Evolutionary conservation across 768 basidiomycete species (phyloP), one percentile per base, ranked within the genome.

Genomic region (Cystobasidium tubakii): DNA sequence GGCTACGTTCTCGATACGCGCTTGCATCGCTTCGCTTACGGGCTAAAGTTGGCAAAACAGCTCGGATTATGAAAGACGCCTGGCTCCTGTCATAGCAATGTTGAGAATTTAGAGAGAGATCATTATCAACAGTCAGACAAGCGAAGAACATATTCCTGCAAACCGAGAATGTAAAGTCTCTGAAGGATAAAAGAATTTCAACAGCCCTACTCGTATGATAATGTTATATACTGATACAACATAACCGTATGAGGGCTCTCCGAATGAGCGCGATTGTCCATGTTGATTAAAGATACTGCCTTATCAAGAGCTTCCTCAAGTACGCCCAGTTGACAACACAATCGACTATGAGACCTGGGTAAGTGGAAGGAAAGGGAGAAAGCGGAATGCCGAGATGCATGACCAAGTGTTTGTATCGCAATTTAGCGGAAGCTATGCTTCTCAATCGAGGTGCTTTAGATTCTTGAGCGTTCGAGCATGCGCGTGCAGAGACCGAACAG

Each of bases 1-100:
- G 85, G 83, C 6, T 85, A 82, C 76, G 84, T 87, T 0, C 83
- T 92, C 1, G 92, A 94, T 77, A 89, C 91, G 7, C 86, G 87
- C 73, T 82, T 94, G 6, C 86, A 85, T n/a, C 88, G 90, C 80
- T 85, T 91, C 71, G 90, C 88, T 0, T 76, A 73, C 13, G 78
- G 78, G 0, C 64, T 78, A 36, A 67, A 75, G 15, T 23, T 50
- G 0, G 78, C 70, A 2, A 67, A 54, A 67, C 23, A 53, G 21
- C 43, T 67, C 4, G 50, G 44, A 54, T 15, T 54, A 29, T 67
- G 29, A 44, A n/a, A 10, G 19, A 64, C 7, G 21, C n/a, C n/a
- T n/a, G 31, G 31, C 9, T 55, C n/a, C 53, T 55, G 62, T 17
- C 6, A 10, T 27, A 10, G 62, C 19, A 64, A n/a, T n/a, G n/a